These are phyloP conservation scores for Mollisia scopiformis DNA, from an alignment of 2,329 filamentous ascomycete genomes.

Conservation along the genomic window DNA sequence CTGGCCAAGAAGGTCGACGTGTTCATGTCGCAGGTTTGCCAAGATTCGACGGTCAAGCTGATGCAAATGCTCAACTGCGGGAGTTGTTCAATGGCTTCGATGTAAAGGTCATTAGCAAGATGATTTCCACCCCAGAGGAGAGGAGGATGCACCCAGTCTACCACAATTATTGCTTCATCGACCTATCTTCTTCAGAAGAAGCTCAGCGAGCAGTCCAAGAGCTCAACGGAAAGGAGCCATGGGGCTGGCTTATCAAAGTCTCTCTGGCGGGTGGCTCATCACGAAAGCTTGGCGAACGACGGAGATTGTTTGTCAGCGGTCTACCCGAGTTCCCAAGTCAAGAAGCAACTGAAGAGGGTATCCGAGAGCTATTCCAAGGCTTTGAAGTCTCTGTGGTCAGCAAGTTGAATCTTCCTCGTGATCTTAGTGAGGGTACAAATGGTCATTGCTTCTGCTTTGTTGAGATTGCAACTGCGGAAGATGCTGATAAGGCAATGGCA, in stretches of 20 bases:
- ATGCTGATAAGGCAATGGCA: slow-evolving; percentile 56
- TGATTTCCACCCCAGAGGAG: slow-evolving; percentile 60
- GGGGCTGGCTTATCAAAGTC: slow-evolving; percentile 27
- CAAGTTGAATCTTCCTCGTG: slow-evolving; percentile 57
- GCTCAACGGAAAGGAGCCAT: slow-evolving; percentile 34
- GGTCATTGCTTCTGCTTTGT: slow-evolving; percentile 65
- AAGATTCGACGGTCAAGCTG: slow-evolving; percentile 50
- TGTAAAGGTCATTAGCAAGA: slow-evolving; percentile 41
- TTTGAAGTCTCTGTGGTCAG: slow-evolving; percentile 45
- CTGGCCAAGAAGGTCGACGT: slow-evolving; percentile 41
- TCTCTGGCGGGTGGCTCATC: slow-evolving; percentile 18
- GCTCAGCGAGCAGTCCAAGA: slow-evolving; percentile 52
- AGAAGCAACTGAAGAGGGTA: slow-evolving; percentile 47
- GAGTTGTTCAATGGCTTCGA: slow-evolving; percentile 51
- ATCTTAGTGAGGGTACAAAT: slow-evolving; percentile 51
- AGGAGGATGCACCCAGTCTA: slow-evolving; percentile 55
- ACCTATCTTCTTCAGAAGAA: slow-evolving; percentile 58
- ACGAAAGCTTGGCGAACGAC: slow-evolving; percentile 35
- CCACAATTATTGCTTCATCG: slow-evolving; percentile 69
- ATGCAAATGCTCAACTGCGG: slow-evolving; percentile 49
- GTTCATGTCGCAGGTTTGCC: slow-evolving; percentile 55
- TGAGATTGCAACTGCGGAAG: slow-evolving; percentile 57
- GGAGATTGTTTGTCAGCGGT: slow-evolving; percentile 53
- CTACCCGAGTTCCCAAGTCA: slow-evolving; percentile 53
- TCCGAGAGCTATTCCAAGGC: slow-evolving; percentile 48